Evolutionary conservation across 1,139 yeast genomes (phyloP).

Genomic region (Saccharomyces hybrid): DNA sequence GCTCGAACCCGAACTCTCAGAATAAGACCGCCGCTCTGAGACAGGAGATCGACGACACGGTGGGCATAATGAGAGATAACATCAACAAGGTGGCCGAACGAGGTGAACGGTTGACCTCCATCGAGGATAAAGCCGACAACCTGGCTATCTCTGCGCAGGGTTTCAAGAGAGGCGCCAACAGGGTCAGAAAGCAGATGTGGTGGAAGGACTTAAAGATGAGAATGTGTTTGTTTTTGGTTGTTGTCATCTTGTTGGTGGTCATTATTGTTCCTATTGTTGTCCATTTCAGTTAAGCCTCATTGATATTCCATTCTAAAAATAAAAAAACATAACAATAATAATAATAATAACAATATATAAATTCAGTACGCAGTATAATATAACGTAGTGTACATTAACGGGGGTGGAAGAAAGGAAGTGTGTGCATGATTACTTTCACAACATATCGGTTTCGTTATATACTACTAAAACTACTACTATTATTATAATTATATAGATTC

Average conservation of each 20-base stretch:
- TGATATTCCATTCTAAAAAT: neutral
- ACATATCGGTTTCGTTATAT: neutral
- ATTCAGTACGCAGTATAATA: neutral
- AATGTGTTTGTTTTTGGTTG: conserved; percentile 76
- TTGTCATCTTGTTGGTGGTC: conserved; percentile 73
- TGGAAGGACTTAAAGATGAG: conserved; percentile 98
- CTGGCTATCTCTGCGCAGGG: conserved; percentile 92
- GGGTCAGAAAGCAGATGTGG: conserved; percentile 99
- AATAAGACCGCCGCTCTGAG: conserved; percentile 74
- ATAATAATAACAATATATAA: neutral
- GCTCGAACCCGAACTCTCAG: conserved; percentile 34
- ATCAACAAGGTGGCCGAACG: conserved; percentile 90
- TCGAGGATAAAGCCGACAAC: conserved; percentile 91
- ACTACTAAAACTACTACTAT: neutral
- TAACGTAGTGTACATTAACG: neutral
- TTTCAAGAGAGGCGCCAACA: conserved; percentile 93
- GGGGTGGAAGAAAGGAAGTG: too few species aligned
- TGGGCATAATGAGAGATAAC: conserved; percentile 96
- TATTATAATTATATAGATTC: neutral
- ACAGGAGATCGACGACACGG: conserved; percentile 94
- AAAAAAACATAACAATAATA: neutral
- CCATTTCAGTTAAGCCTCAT: conserved; percentile 49
- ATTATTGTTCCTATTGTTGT: conserved; percentile 93
- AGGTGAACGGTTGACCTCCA: conserved; percentile 88
- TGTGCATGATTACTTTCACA: neutral